Evolutionary conservation across 1,284 basidiomycete genomes (phyloP), one percentile per base, ranked within the genome.

Genomic region (Quambalaria eucalypti): DNA sequence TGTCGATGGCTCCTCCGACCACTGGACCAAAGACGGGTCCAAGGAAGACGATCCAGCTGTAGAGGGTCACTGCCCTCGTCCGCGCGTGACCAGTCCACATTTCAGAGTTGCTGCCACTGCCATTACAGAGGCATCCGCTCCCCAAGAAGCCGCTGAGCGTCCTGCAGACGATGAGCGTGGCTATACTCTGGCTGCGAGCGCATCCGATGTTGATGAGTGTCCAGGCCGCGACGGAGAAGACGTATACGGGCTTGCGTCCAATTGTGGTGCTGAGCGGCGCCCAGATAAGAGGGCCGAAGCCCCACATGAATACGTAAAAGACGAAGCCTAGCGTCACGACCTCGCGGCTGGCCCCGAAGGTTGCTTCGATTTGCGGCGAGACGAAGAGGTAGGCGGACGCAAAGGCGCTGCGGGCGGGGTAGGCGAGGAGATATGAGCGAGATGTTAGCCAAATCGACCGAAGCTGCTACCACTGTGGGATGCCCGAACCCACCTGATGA

Each of bases 81-180:
- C 31, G 31, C 8, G 31, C 31, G 16, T 33, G 76, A 16, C 16
- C 16, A 8, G 8, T 8, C 9, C 16, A 33, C 31, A 33, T 33
- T 8, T 33, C 31, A 16, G 31, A 8, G 8, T 8, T 8, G 16
- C 31, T 33, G 8, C 9, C 31, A 8, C 31, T 16, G 31, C 31
- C 31, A 33, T 33, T 33, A 16, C 31, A 33, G 9, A 33, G 16
- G 16, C 31, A 33, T 8, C 31, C 31, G 31, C 31, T 33, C 31
- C 31, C 31, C 8, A 33, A 33, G 31, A 33, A 33, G 16, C 31
- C 31, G 16, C 9, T 16, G 16, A 33, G 31, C 9, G 16, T 8
- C 9, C 31, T 8, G 16, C 31, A 33, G 16, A 8, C 31, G 16
- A 33, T 33, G 31, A 33, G 31, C 8, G 16, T 16, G 16, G 9